phyloP scores from a whole-genome alignment of 1,284 basidiomycete species.

The Moniliophthora roreri region DNA sequence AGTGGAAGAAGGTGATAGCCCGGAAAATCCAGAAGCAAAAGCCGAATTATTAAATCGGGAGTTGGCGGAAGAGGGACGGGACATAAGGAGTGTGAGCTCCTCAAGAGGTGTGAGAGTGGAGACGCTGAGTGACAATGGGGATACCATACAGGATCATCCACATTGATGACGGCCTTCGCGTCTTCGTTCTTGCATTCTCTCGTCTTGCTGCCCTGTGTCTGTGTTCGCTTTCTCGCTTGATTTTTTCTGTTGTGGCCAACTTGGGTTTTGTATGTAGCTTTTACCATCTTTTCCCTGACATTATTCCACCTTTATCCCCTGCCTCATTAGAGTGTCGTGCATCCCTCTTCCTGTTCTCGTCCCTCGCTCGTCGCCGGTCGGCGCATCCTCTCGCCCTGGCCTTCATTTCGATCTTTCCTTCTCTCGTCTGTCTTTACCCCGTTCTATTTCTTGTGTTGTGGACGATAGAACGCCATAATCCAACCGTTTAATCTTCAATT shows the following conservation, averaged over 20 bases:
- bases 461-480: neutral
- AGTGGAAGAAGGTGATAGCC: slow-evolving; percentile 68
- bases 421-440: neutral
- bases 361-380: neutral
- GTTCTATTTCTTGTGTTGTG: neutral
- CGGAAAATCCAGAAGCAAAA: slow-evolving; percentile 40
- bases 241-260: slow-evolving; percentile 1
- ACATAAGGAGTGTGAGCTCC: slow-evolving; percentile 76
- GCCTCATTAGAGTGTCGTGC: neutral
- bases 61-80: slow-evolving; percentile 79
- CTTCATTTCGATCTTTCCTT: no score
- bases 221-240: neutral
- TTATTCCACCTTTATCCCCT: neutral
- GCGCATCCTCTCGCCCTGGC: no score
- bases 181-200: neutral
- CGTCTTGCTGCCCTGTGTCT: neutral
- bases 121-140: slow-evolving; percentile 58
- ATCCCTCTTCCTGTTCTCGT: neutral
- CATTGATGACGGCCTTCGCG: slow-evolving; percentile 18
- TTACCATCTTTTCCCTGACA: neutral
- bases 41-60: slow-evolving; percentile 61
- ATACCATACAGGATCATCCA: slow-evolving; percentile 47
- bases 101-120: slow-evolving; percentile 77
- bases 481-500: neutral
- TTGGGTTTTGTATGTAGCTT: slow-evolving; percentile 4